Evolutionary conservation across 2,329 filamentous ascomycete species (phyloP).

Genomic region (Stromatinia cepivora): DNA sequence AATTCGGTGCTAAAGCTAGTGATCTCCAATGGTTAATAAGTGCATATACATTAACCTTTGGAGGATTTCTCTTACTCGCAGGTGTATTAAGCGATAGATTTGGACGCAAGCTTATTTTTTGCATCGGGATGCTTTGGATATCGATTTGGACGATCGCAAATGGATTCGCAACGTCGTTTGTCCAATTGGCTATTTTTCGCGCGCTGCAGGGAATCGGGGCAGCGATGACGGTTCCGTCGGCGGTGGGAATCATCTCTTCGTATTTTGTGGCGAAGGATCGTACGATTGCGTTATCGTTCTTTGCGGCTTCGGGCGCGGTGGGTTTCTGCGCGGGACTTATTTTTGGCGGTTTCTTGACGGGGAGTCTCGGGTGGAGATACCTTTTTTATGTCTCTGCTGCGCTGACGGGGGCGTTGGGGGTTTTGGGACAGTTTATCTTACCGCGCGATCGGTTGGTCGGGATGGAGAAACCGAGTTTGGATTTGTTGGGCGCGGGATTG

Average conservation of each 20-base stretch:
- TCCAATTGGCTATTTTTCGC: constrained; percentile 46
- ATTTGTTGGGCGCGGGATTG: constrained; percentile 46
- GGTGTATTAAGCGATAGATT: constrained; percentile 41
- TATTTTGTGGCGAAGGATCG: constrained; percentile 45
- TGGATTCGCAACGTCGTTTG: constrained; percentile 46
- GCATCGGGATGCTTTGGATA: constrained; percentile 43
- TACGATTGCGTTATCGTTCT: constrained; percentile 45
- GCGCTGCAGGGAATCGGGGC: constrained; percentile 49
- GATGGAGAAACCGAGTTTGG: constrained; percentile 42
- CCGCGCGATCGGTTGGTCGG: constrained; percentile 44
- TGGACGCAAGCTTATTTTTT: constrained; percentile 44
- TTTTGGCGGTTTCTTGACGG: constrained; percentile 45
- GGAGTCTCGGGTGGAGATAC: constrained; percentile 44
- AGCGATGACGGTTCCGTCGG: constrained; percentile 50
- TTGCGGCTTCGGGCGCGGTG: constrained; percentile 44
- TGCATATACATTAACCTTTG: constrained; percentile 46
- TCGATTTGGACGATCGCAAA: constrained; percentile 43
- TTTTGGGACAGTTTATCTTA: constrained; percentile 42
- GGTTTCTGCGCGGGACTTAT: constrained; percentile 46
- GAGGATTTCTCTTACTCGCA: constrained; percentile 42
- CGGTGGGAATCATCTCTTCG: constrained; percentile 48
- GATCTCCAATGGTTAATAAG: constrained; percentile 47
- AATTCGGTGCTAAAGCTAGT: constrained; percentile 42
- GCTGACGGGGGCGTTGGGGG: constrained; percentile 40
- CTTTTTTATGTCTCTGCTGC: constrained; percentile 44